Base-by-base conservation (phyloP, 2,329 filamentous ascomycete species). In the Leptodontidium sp. region DNA sequence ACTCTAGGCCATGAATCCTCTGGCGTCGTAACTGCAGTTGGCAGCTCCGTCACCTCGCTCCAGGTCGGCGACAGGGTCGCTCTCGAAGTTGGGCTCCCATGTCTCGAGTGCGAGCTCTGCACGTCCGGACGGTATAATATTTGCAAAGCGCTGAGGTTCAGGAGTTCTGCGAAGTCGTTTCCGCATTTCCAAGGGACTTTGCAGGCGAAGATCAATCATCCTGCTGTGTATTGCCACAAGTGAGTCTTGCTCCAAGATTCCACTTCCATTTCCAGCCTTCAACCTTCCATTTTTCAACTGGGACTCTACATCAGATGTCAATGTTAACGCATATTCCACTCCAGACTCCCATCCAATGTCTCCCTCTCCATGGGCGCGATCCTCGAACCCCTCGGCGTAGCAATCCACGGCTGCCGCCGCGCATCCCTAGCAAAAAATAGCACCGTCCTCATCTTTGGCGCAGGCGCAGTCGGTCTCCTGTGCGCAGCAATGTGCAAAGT, bases 161-260 rank as follows among this genome's bases (percentile, higher is more conserved):
- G 77, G 66, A 79, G 78, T 66, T 78, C 76, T 12, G 78, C 78
- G 57, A 79, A 79, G 68, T 70, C 70, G 1, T 78, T 76, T 57
- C 78, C 78, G 4, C 78, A 79, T 75, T 77, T 77, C 59, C 76
- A 79, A 47, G 78, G 78, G 5, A 79, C 78, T 12, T 65, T 79
- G 50, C 77, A 78, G 55, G 74, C 74, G 65, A 75, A 71, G n/a
- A 78, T 98, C 82, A 97, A 96, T 83, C 95, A 98, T 84, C 94
- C 93, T 1, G 94, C 94, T n/a, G 85, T 91, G 61, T 98, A 94
- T 93, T 98, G 95, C 83, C 93, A 98, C 85, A 97, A 97, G 86
- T 78, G 70, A 65, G 75, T 66, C 50, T 17, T 43, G 32, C 11
- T 57, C 61, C 15, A 5, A 35, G 9, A 0, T n/a, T 47, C 11